A percentile compares a stretch with the other conserved stretches of the same genome.
These are phyloP conservation scores for Fusarium torulosum DNA, from an alignment of 2,329 filamentous ascomycete species.

Conservation along the genomic window DNA sequence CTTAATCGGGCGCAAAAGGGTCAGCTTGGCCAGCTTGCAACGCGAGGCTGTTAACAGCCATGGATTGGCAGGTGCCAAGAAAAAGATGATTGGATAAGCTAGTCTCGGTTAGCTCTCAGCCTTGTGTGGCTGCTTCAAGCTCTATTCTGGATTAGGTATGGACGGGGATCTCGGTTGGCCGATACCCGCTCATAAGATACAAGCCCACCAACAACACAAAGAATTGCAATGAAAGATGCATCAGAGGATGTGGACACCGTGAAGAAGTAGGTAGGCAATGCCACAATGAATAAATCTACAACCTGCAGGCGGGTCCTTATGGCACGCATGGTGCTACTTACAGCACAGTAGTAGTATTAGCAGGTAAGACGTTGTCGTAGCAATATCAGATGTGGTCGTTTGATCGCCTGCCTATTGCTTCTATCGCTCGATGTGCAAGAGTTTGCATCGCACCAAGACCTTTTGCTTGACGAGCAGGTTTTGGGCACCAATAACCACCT, in stretches of 20 bases:
- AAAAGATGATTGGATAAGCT: conserved; percentile 35
- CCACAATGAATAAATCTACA: conserved; percentile 23
- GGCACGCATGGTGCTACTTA: neutral
- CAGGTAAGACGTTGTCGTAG: conserved; percentile 2
- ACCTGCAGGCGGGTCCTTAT: conserved; percentile 10
- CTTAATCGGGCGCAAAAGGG: conserved; percentile 36
- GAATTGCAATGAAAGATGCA: neutral
- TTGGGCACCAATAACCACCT: conserved; percentile 17
- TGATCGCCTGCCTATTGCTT: conserved; percentile 9
- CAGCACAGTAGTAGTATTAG: neutral
- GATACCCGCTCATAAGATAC: conserved; percentile 10
- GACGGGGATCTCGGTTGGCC: conserved; percentile 19
- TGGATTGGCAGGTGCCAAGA: conserved; percentile 14
- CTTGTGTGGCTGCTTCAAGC: conserved; percentile 31
- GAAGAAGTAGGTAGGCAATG: neutral
- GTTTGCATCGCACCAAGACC: conserved; percentile 23
- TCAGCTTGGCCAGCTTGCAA: conserved; percentile 49
- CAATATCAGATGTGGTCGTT: conserved; percentile 18
- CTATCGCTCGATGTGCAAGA: conserved; percentile 33
- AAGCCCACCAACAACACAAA: conserved; percentile 13
- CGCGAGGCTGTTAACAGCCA: conserved; percentile 42
- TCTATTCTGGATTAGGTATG: neutral
- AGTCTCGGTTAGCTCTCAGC: conserved; percentile 10
- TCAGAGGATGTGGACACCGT: conserved; percentile 14
- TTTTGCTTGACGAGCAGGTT: conserved; percentile 1